phyloP scores from a whole-genome alignment of 2,329 filamentous ascomycete species.

The Ophiostoma sp. region DNA sequence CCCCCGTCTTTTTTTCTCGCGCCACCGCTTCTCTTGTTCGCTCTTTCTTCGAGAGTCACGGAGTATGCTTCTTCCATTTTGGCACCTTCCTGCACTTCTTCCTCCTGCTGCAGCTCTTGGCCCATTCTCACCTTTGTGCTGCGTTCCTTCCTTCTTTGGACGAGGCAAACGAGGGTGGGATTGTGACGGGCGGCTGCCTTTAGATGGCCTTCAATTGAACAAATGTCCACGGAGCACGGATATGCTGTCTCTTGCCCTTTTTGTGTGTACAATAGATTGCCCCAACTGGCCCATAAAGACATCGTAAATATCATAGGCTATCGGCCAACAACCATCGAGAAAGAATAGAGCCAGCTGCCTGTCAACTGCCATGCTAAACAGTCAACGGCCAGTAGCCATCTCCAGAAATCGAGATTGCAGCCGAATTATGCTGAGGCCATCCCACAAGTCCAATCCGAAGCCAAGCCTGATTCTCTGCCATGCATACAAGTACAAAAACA shows the following conservation, averaged over 20 bases:
- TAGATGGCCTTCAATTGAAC: neutral
- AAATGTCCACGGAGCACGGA: neutral
- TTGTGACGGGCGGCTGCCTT: neutral
- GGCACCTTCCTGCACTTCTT: neutral
- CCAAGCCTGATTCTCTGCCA: neutral
- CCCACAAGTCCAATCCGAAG: neutral
- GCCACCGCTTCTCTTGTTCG: constrained; percentile 19
- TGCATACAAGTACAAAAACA: neutral
- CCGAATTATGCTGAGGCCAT: neutral
- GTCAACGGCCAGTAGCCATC: neutral
- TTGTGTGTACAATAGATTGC: neutral
- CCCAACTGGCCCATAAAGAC: neutral
- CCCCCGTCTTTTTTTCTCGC: constrained; percentile 13
- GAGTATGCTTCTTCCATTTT: neutral
- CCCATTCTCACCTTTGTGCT: neutral
- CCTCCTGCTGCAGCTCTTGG: neutral
- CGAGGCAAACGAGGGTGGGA: neutral
- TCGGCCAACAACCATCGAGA: neutral
- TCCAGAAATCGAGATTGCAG: neutral
- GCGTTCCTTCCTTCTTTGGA: constrained; percentile 1
- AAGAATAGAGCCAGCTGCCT: neutral
- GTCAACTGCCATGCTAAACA: neutral
- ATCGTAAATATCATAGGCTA: neutral
- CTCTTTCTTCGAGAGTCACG: neutral
- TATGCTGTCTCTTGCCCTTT: neutral